These are phyloP conservation scores for Cymbopogon citratus DNA, from an alignment of 176 grass and related monocot genomes.

Conservation along the genomic window DNA sequence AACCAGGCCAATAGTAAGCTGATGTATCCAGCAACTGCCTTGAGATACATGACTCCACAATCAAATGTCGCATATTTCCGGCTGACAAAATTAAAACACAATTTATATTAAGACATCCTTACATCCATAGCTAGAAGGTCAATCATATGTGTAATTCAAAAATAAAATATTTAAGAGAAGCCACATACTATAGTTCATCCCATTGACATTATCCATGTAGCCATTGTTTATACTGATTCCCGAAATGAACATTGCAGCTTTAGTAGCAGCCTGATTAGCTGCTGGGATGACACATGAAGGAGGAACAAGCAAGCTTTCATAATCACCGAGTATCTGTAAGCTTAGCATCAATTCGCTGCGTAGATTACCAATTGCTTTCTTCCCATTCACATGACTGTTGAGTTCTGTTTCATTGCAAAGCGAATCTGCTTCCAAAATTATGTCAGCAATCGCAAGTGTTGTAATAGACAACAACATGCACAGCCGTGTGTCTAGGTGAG, in stretches of 20 bases:
- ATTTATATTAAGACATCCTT: neutral
- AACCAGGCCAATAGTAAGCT: constrained; percentile 86
- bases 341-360: constrained; percentile 74
- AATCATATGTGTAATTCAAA: constrained; percentile 20
- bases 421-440: constrained; percentile 70
- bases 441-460: constrained; percentile 72
- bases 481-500: constrained; percentile 83
- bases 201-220: constrained; percentile 52
- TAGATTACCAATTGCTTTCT: constrained; percentile 25
- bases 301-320: constrained; percentile 82
- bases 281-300: constrained; percentile 62
- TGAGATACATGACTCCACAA: constrained; percentile 95
- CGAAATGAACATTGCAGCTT: constrained; percentile 78
- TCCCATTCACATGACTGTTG: constrained; percentile 38
- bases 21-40: constrained; percentile 84
- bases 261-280: constrained; percentile 85
- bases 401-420: constrained; percentile 33
- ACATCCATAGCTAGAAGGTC: neutral
- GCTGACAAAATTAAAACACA: constrained; percentile 51
- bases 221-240: constrained; percentile 55
- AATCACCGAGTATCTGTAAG: constrained; percentile 77
- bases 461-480: constrained; percentile 89
- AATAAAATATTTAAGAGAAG: constrained; percentile 28
- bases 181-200: constrained; percentile 60
- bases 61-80: constrained; percentile 94